phyloP scores from a whole-genome alignment of 2,329 filamentous ascomycete species.

The Mariannaea elegans region DNA sequence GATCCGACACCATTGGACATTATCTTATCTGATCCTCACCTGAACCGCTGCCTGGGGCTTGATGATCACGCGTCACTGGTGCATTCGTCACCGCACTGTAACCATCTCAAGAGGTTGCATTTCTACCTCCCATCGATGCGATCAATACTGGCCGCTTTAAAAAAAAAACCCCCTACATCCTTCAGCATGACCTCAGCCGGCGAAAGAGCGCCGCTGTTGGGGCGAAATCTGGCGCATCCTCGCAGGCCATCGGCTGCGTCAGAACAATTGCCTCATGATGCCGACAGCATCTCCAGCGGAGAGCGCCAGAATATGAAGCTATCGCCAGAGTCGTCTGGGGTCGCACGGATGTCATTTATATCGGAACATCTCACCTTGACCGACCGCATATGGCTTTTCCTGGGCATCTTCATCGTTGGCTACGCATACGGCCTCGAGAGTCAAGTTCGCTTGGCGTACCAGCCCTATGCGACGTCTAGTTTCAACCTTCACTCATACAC shows the following conservation, averaged over 20 bases:
- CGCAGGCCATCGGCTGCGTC: slow-evolving; percentile 4
- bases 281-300: not conserved
- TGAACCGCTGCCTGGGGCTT: slow-evolving; percentile 12
- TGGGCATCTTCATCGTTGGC: slow-evolving; percentile 66
- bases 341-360: slow-evolving; percentile 61
- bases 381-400: slow-evolving; percentile 62
- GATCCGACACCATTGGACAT: slow-evolving; percentile 37
- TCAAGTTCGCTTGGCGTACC: slow-evolving; percentile 60
- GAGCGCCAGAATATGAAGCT: slow-evolving; percentile 11
- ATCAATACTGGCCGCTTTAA: not conserved
- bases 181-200: slow-evolving; percentile 10
- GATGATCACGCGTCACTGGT: not conserved
- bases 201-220: slow-evolving; percentile 29
- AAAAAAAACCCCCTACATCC: not conserved
- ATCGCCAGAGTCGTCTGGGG: slow-evolving; percentile 48
- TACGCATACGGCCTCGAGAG: slow-evolving; percentile 69
- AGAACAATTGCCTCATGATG: slow-evolving; percentile 19
- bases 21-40: slow-evolving; percentile 38
- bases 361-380: slow-evolving; percentile 53
- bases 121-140: not conserved
- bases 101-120: slow-evolving; percentile 7
- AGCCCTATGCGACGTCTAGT: slow-evolving; percentile 62
- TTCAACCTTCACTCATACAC: slow-evolving; percentile 64
- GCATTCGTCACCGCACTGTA: not conserved
- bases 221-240: not conserved